These are phyloP conservation scores for Athelia psychrophila DNA, from an alignment of 1,284 basidiomycete species.

Conservation along the genomic window DNA sequence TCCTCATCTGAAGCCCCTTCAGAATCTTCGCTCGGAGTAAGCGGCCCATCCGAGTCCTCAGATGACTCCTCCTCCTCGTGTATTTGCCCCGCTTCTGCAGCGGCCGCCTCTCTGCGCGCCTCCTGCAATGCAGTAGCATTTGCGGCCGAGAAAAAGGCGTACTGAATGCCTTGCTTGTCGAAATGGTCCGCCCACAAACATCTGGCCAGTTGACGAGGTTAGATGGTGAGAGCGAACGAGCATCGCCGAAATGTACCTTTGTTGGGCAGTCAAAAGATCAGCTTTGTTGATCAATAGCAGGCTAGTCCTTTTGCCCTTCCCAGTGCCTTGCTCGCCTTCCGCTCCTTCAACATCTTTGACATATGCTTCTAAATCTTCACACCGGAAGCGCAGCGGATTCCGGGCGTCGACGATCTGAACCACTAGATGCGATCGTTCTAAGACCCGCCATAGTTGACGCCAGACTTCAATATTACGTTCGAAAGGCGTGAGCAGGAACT, in stretches of 20 bases:
- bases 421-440: constrained; percentile 91
- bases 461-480: constrained; percentile 97
- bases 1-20: constrained; percentile 22
- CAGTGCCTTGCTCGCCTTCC: constrained; percentile 76
- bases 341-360: constrained; percentile 76
- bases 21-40: constrained; percentile 23
- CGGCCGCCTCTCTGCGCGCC: constrained; percentile 55
- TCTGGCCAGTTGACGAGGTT: constrained; percentile 29
- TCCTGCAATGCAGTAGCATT: constrained; percentile 86
- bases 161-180: constrained; percentile 76
- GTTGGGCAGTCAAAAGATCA: constrained; percentile 85
- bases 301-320: constrained; percentile 70
- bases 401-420: constrained; percentile 96
- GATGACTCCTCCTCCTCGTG: constrained; percentile 19
- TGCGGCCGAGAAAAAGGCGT: constrained; percentile 96
- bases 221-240: constrained; percentile 18
- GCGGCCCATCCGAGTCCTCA: constrained; percentile 12
- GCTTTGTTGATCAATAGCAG: constrained; percentile 96
- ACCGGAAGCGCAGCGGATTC: constrained; percentile 89
- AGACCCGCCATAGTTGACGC: constrained; percentile 93
- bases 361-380: constrained; percentile 89
- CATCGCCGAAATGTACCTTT: constrained; percentile 64
- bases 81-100: constrained; percentile 16
- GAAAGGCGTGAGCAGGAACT: constrained; percentile 88
- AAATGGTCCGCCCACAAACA: constrained; percentile 93